These are phyloP conservation scores for Corynespora cassiicola DNA, from an alignment of 2,329 filamentous ascomycete species.

Conservation along the genomic window DNA sequence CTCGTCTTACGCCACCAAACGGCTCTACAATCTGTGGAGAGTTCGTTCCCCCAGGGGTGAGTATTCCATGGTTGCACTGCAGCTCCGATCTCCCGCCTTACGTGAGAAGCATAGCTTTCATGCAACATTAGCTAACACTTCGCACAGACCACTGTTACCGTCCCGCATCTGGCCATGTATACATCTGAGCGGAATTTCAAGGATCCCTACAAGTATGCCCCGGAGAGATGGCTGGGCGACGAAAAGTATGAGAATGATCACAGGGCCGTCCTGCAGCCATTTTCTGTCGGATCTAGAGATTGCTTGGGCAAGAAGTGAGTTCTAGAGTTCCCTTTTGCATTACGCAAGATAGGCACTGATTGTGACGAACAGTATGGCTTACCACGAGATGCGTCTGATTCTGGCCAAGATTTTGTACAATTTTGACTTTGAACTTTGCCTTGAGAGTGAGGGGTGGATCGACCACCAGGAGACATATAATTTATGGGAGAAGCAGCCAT, in stretches of 20 bases:
- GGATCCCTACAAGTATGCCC: slow-evolving; percentile 25
- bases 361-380: slow-evolving; percentile 19
- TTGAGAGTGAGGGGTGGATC: slow-evolving; percentile 8
- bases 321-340: no score
- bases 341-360: background rate
- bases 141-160: slow-evolving; percentile 14
- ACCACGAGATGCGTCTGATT: slow-evolving; percentile 30
- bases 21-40: slow-evolving; percentile 46
- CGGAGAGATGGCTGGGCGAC: slow-evolving; percentile 36
- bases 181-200: slow-evolving; percentile 23
- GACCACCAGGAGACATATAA: slow-evolving; percentile 35
- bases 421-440: slow-evolving; percentile 18
- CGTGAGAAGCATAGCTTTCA: slow-evolving; percentile 12
- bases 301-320: slow-evolving; percentile 36
- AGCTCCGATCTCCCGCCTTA: no score
- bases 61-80: slow-evolving; percentile 1
- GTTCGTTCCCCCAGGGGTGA: slow-evolving; percentile 40
- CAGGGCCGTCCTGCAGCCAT: slow-evolving; percentile 21
- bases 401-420: slow-evolving; percentile 21
- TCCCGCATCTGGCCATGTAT: slow-evolving; percentile 18
- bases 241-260: slow-evolving; percentile 16
- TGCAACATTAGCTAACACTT: slow-evolving; percentile 8
- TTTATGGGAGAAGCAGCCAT: slow-evolving; percentile 39
- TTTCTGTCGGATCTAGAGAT: slow-evolving; percentile 23
- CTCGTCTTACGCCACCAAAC: slow-evolving; percentile 40